Evolutionary conservation across 2,329 filamentous ascomycete genomes (phyloP), one percentile per base, ranked within the genome.

Genomic region (Trichoderma arundinaceum): DNA sequence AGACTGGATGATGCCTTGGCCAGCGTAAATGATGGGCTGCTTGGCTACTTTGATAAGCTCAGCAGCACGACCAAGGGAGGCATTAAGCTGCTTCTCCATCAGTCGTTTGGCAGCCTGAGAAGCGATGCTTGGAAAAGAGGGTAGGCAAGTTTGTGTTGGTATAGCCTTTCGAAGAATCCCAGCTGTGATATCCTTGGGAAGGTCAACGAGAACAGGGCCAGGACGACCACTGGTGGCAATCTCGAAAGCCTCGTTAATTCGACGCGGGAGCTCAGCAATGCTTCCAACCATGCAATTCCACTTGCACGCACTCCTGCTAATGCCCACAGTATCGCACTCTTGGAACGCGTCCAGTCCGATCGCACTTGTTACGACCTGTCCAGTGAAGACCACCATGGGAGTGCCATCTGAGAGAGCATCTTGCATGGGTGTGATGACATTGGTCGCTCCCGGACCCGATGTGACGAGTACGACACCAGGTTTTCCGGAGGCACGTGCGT

Each of bases 391-490:
- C 57, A 98, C 91, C 86, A 99, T 89, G 43, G 94, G 95, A 0
- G 92, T 97, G 70, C 94, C 94, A 76, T 98, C 94, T 65, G 94
- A 96, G 62, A 97, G 84, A 68, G 94, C 95, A 79, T 98, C 94
- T 76, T 97, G 94, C 88, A 98, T 93, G 10, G 95, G 94, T 38
- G 95, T 98, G 69, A 98, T 88, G 69, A 97, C 92, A 76, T 99
- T 99, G 70, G 95, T 99, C 49, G 94, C 94, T 69, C 94, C 94
- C 13, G 94, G 95, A 41, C 95, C 95, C 10, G 94, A 98, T 41
- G 95, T 99, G 69, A 98, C 95, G 68, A 99, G 84, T 64, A 99
- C 95, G 64, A 98, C 94, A 75, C 95, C 94, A 10, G 35, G 35
- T 38, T 38, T 38, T 7, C 7, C 35, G 2, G 89, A 63, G 95